These are phyloP conservation scores for Chalara sp. DNA, from an alignment of 2,329 filamentous ascomycete species.

Conservation along the genomic window DNA sequence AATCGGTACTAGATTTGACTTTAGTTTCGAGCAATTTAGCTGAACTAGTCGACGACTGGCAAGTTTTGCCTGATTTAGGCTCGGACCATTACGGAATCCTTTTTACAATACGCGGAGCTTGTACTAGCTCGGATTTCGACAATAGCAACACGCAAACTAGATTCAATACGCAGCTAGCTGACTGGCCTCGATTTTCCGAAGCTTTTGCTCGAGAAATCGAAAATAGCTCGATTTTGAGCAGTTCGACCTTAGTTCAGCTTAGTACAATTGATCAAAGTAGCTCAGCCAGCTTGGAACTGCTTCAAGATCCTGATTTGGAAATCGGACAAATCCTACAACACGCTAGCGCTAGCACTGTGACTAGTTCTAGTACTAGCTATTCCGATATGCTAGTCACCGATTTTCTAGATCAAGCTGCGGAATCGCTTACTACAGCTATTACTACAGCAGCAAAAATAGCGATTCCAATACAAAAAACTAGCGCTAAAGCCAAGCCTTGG, in stretches of 20 bases:
- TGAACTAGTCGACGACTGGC: neutral
- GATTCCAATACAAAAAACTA: neutral
- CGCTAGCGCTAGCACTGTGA: too few relatives aligned
- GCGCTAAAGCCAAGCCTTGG: neutral
- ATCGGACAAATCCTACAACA: too few relatives aligned
- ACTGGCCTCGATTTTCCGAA: neutral
- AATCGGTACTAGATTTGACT: neutral
- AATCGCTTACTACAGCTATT: neutral
- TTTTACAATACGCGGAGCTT: neutral
- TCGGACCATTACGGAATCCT: neutral
- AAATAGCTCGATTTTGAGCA: too few relatives aligned
- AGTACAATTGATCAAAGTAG: too few relatives aligned
- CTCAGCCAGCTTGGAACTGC: too few relatives aligned
- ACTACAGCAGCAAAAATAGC: neutral
- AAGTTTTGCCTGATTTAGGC: neutral
- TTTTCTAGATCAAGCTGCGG: neutral
- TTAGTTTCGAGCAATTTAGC: neutral
- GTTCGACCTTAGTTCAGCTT: too few relatives aligned
- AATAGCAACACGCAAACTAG: neutral
- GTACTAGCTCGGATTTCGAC: neutral
- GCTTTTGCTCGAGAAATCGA: too few relatives aligned
- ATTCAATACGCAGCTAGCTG: neutral
- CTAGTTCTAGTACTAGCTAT: too few relatives aligned
- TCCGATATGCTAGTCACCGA: neutral
- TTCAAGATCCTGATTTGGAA: too few relatives aligned